Conservation (phyloP, 106 monocot species). For the Alisma plantagoaquatica region DNA sequence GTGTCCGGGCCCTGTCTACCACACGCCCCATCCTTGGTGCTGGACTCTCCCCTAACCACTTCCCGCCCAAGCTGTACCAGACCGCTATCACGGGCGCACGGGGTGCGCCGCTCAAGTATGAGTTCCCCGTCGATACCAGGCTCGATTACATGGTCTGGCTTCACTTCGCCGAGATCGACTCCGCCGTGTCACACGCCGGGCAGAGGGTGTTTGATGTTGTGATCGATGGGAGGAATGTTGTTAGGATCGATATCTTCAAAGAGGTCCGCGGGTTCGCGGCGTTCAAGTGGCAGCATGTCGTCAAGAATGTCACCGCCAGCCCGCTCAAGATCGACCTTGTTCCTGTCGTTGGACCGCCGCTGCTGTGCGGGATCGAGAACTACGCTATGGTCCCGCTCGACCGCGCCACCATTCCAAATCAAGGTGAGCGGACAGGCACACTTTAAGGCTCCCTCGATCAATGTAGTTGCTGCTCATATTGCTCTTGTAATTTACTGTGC, state of each 20-base stretch:
- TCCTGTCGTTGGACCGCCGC: constrained; percentile 51
- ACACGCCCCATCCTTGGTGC: background rate
- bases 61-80: constrained; percentile 5
- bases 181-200: background rate
- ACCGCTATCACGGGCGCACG: background rate
- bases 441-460: too few species aligned
- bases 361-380: constrained; percentile 78
- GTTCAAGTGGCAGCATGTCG: too few species aligned
- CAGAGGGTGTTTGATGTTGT: constrained; percentile 67
- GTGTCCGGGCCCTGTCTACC: background rate
- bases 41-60: constrained; percentile 2
- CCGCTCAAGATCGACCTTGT: constrained; percentile 57
- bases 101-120: background rate
- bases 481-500: too few species aligned
- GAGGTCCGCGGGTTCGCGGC: constrained; percentile 62
- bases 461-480: too few species aligned
- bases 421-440: constrained; percentile 41
- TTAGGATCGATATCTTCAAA: constrained; percentile 57
- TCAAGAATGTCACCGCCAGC: constrained; percentile 44
- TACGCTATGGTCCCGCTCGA: constrained; percentile 86
- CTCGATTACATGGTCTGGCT: constrained; percentile 11
- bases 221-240: constrained; percentile 33
- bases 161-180: constrained; percentile 12
- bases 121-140: constrained; percentile 5
- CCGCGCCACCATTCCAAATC: constrained; percentile 37